Percentiles rank a stretch among this genome's conserved stretches.
Conservation (phyloP, 306 rosid species). For the Alnus glutinosa region DNA sequence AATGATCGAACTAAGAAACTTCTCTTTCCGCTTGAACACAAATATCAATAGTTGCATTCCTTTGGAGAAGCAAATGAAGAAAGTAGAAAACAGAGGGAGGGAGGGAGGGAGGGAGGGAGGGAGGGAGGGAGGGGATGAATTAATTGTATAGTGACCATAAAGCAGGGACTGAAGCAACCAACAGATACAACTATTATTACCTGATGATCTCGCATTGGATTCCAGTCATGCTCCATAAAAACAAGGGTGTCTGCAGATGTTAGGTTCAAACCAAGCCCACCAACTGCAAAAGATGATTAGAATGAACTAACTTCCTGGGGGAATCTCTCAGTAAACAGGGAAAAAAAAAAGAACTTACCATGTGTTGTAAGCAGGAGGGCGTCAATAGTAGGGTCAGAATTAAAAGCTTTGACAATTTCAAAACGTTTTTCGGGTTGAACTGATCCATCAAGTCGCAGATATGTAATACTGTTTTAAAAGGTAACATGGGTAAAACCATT, state of each 20-base stretch:
- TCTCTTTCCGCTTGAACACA: not conserved
- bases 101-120: not conserved
- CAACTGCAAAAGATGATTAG: slow-evolving; percentile 58
- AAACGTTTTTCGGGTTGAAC: slow-evolving; percentile 87
- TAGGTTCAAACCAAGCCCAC: slow-evolving; percentile 96
- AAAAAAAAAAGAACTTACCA: slow-evolving; percentile 44
- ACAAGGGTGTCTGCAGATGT: slow-evolving; percentile 95
- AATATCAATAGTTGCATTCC: not conserved
- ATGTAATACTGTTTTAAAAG: slow-evolving; percentile 62
- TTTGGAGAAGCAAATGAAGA: not conserved
- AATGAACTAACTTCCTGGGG: slow-evolving; percentile 3
- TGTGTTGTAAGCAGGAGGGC: slow-evolving; percentile 90
- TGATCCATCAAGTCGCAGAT: slow-evolving; percentile 93
- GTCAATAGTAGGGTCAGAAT: slow-evolving; percentile 98
- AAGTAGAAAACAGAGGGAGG: not conserved
- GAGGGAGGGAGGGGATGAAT: not conserved
- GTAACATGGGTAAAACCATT: slow-evolving; percentile 3
- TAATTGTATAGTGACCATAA: not conserved
- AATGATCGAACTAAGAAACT: slow-evolving; percentile 2
- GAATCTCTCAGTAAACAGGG: not conserved
- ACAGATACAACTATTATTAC: slow-evolving; percentile 37
- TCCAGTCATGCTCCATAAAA: slow-evolving; percentile 99
- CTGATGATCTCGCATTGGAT: slow-evolving; percentile 99
- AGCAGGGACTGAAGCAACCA: not conserved
- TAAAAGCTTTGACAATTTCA: slow-evolving; percentile 91